phyloP scores from a whole-genome alignment of 164 flowering plant species.

The Nymphaea thermarum region DNA sequence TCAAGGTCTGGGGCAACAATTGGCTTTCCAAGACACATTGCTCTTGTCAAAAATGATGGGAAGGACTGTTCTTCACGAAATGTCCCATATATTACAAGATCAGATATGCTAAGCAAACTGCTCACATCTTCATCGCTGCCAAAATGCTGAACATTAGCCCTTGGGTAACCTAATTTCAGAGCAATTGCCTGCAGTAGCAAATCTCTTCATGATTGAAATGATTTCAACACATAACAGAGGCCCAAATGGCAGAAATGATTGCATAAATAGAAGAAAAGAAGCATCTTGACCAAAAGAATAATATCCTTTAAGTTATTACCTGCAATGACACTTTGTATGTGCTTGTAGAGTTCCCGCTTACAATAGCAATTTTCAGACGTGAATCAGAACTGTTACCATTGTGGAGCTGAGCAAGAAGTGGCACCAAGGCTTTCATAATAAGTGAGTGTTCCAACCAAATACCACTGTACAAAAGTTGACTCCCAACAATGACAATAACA shows the following conservation, averaged over 20 bases:
- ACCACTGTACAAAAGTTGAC: constrained; percentile 67
- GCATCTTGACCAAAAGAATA: not conserved
- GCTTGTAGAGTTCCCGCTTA: constrained; percentile 39
- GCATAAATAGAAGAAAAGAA: not conserved
- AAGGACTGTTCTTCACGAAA: constrained; percentile 85
- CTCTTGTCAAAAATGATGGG: constrained; percentile 67
- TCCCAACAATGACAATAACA: constrained; percentile 63
- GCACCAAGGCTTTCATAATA: constrained; percentile 57
- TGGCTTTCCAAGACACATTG: constrained; percentile 81
- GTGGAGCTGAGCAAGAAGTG: constrained; percentile 36
- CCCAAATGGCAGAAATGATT: no score
- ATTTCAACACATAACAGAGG: not conserved
- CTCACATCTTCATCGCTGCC: constrained; percentile 36
- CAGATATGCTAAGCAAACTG: constrained; percentile 29
- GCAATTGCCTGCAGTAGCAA: constrained; percentile 50
- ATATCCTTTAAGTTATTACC: constrained; percentile 25
- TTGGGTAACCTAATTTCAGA: constrained; percentile 52
- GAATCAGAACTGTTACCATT: constrained; percentile 20
- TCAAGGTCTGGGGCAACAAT: constrained; percentile 76
- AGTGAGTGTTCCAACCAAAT: constrained; percentile 91
- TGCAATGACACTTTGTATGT: constrained; percentile 61
- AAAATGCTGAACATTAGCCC: constrained; percentile 40
- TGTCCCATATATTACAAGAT: constrained; percentile 84
- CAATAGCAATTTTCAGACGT: constrained; percentile 44
- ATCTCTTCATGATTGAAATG: not conserved